phyloP scores from a whole-genome alignment of 768 basidiomycete genomes.

The Xerocomus brunneocitrinus region DNA sequence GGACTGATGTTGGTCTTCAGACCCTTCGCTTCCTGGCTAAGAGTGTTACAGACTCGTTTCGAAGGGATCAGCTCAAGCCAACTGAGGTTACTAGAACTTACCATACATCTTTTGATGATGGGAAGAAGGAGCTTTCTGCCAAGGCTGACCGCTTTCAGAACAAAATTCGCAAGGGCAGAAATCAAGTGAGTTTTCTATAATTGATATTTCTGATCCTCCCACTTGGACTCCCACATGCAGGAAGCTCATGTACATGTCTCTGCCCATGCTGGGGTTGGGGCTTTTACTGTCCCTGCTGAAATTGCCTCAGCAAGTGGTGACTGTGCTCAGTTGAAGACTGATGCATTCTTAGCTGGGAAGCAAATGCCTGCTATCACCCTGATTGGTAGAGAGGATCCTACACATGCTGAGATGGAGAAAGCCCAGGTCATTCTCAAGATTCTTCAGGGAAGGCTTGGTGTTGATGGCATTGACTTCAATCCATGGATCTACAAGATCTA shows the following conservation, averaged over 20 bases:
- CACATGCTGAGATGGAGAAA: conserved; percentile 50
- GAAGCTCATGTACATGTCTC: conserved; percentile 21
- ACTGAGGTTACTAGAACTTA: conserved; percentile 20
- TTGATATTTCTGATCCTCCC: not conserved
- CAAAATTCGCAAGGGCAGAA: conserved; percentile 27
- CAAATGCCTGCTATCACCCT: conserved; percentile 38
- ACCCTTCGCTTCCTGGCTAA: conserved; percentile 26
- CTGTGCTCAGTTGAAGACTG: conserved; percentile 19
- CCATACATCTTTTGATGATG: conserved; percentile 7
- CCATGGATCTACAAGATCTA: conserved; percentile 39
- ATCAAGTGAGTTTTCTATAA: conserved; percentile 34
- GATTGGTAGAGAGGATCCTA: conserved; percentile 52
- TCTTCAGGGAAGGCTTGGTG: conserved; percentile 31
- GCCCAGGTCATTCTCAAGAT: conserved; percentile 26
- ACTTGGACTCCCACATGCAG: conserved; percentile 7
- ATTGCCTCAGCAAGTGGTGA: conserved; percentile 12
- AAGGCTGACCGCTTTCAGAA: conserved; percentile 28
- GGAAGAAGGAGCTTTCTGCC: conserved; percentile 15
- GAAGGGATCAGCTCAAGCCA: conserved; percentile 26
- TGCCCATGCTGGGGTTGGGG: conserved; percentile 14
- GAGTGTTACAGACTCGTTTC: conserved; percentile 22
- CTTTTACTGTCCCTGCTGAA: conserved; percentile 21
- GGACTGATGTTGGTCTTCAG: conserved; percentile 10
- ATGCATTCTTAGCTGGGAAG: conserved; percentile 29
- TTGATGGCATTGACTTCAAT: conserved; percentile 27